phyloP scores from a whole-genome alignment of 2,329 filamentous ascomycete genomes.

The Neofusicoccum ribis region DNA sequence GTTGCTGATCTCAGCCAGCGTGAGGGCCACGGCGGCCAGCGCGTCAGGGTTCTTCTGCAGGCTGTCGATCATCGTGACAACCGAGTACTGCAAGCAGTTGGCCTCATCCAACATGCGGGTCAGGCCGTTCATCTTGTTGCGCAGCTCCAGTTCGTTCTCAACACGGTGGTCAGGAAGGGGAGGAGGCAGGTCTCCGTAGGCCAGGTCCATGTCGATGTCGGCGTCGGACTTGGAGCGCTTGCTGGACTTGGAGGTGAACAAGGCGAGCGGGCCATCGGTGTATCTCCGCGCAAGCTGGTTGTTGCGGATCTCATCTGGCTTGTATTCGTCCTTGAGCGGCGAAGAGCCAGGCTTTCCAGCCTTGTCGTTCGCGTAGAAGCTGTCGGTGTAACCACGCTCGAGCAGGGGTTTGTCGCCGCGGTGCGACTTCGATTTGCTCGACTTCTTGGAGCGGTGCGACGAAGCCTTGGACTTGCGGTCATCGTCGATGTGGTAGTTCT shows the following conservation, averaged over 20 bases:
- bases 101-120: constrained; percentile 81
- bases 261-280: constrained; percentile 36
- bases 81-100: constrained; percentile 83
- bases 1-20: constrained; percentile 85
- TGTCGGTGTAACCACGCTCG: constrained; percentile 48
- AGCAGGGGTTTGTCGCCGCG: constrained; percentile 35
- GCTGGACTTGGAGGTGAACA: constrained; percentile 11
- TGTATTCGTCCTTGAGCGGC: constrained; percentile 29
- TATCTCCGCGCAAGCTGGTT: constrained; percentile 46
- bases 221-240: constrained; percentile 40
- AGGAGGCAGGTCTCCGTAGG: constrained; percentile 80
- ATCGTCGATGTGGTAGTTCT: constrained; percentile 47
- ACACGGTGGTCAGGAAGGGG: constrained; percentile 51
- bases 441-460: constrained; percentile 24
- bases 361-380: constrained; percentile 45
- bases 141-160: constrained; percentile 59
- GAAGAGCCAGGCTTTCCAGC: constrained; percentile 14
- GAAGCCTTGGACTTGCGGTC: constrained; percentile 32
- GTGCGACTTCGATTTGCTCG: constrained; percentile 28
- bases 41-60: constrained; percentile 83
- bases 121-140: constrained; percentile 70
- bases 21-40: constrained; percentile 89
- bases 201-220: constrained; percentile 84
- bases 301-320: constrained; percentile 26
- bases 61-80: constrained; percentile 77